A percentile compares a stretch with the other conserved stretches of the same genome.
Evolutionary conservation across 768 basidiomycete genomes (phyloP).

Genomic region (Pleurotus tuoliensis): DNA sequence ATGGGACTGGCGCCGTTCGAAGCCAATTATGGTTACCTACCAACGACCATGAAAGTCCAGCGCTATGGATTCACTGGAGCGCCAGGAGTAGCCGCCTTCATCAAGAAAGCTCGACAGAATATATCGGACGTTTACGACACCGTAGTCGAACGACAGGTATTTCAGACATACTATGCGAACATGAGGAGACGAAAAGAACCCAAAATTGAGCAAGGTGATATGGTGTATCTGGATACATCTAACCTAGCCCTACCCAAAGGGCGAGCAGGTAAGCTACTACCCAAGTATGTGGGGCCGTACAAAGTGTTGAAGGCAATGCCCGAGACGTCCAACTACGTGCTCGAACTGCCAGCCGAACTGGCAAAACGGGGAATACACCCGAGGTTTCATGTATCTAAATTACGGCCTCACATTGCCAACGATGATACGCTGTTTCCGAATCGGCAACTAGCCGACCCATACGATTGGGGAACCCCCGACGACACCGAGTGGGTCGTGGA

Average conservation of each 20-base stretch:
- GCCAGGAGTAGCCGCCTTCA: conserved; percentile 22
- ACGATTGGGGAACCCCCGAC: conserved; percentile 29
- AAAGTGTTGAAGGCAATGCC: conserved; percentile 16
- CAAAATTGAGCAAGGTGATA: conserved; percentile 15
- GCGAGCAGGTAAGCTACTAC: conserved; percentile 28
- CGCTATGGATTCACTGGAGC: not conserved
- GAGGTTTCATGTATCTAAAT: conserved; percentile 29
- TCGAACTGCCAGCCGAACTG: conserved; percentile 24
- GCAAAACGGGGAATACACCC: conserved; percentile 22
- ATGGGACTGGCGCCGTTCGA: no score
- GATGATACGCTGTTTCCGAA: conserved; percentile 33
- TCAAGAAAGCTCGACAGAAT: conserved; percentile 11
- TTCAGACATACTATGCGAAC: conserved; percentile 29
- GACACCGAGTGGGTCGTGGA: conserved; percentile 36
- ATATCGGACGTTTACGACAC: conserved; percentile 20
- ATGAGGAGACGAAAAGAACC: conserved; percentile 11
- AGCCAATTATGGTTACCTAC: conserved; percentile 11
- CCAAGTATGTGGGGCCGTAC: conserved; percentile 36
- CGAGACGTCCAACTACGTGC: conserved; percentile 20
- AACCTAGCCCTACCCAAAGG: conserved; percentile 31
- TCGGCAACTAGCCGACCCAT: conserved; percentile 20
- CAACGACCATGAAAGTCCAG: conserved; percentile 16
- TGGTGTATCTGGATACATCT: conserved; percentile 32
- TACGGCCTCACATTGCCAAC: conserved; percentile 24
- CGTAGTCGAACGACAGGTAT: conserved; percentile 27